Evolutionary conservation across 1,284 basidiomycete genomes (phyloP), one percentile per base, ranked within the genome.

Genomic region (Ustilago shanxiensis): DNA sequence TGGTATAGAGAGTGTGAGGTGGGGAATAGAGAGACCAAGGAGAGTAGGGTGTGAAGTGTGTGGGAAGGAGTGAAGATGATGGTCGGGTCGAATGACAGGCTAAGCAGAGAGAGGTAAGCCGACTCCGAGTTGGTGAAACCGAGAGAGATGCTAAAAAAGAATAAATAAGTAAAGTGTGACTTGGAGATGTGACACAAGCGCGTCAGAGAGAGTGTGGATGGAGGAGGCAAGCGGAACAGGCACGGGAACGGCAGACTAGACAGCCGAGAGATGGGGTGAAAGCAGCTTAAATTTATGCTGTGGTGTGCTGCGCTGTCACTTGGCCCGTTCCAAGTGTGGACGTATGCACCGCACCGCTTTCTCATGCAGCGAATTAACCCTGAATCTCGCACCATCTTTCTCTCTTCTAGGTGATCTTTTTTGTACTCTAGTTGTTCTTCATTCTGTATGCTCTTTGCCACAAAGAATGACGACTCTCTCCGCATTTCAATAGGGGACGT

Each of bases 251-350:
- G 29, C 29, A 33, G 28, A 33, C 5, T 6, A 7, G 28, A 20
- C 29, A 52, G 20, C 24, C 47, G 47, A 49, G 24, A 20, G 16
- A 45, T 16, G 10, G 31, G 11, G 31, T 6, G 31, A 22, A n/a
- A 28, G 47, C 47, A 49, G 47, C 47, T 49, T 49, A 49, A 29
- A 49, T 49, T 49, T 49, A 49, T 26, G 47, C 47, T 49, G 47
- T 24, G 47, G 16, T 49, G 47, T 13, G 47, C n/a, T 49, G 47
- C 47, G 47, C 47, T 49, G 47, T 49, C 47, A 49, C 47, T 29
- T 28, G 24, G 47, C 47, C 41, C 20, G 7, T 44, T 44, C 41
- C 41, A 44, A 49, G 7, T 49, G 9, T 14, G n/a, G n/a, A n/a
- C 28, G 24, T 28, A 13, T 49, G 47, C 47, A 49, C n/a, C n/a